Percentiles rank a stretch among this genome's conserved stretches.
These are phyloP conservation scores for Stipa capillata DNA, from an alignment of 176 grass and related monocot genomes.

Conservation along the genomic window DNA sequence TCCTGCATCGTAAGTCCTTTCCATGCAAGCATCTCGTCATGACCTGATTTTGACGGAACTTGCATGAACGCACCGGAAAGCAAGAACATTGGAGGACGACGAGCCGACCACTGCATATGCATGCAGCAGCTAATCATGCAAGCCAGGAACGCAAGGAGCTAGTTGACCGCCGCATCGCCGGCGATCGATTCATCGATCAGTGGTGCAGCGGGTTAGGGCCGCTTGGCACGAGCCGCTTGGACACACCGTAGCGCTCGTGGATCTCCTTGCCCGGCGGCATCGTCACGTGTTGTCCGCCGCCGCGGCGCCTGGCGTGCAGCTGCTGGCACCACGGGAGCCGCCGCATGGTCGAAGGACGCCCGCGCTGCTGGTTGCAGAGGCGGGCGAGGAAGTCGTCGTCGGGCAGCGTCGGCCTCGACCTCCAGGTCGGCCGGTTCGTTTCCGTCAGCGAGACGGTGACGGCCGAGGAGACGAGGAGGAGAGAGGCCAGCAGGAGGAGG, in stretches of 20 bases:
- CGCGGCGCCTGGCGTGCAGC: constrained; percentile 4
- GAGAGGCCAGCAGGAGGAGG: constrained; percentile 2
- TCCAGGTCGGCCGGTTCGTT: neutral
- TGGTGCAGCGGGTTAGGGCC: constrained; percentile 59
- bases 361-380: constrained; percentile 19
- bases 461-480: constrained; percentile 6
- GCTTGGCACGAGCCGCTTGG: constrained; percentile 43
- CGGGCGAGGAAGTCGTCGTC: constrained; percentile 18
- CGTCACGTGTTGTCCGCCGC: too few species aligned
- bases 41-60: too few species aligned
- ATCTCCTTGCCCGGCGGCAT: constrained; percentile 22
- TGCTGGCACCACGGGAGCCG: constrained; percentile 28
- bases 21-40: neutral
- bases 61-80: neutral
- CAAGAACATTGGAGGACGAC: constrained; percentile 40
- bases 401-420: neutral
- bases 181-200: too few species aligned
- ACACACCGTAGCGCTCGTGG: constrained; percentile 36
- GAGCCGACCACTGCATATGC: too few species aligned
- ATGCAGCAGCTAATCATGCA: too few species aligned
- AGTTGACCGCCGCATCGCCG: too few species aligned
- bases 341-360: neutral
- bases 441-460: neutral
- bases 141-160: too few species aligned
- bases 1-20: constrained; percentile 46